Evolutionary conservation across 768 basidiomycete species (phyloP), one percentile per base, ranked within the genome.

Genomic region (Artomyces pyxidatus): DNA sequence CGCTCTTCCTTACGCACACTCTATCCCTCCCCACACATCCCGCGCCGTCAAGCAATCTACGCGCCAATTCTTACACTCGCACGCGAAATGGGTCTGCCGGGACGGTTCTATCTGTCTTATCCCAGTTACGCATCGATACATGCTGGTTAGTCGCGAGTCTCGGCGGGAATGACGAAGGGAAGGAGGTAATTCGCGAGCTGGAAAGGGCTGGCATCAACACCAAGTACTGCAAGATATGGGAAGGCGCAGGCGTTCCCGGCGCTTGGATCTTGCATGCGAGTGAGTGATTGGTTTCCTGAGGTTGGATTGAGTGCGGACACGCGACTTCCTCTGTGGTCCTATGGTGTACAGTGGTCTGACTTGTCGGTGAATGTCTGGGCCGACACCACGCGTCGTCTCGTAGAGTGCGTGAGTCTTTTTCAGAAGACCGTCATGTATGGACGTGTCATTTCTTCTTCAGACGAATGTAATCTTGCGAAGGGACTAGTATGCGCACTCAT

Each of bases 181-280:
- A 64, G 38, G 75, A 72, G 61, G 70, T 91, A 19, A 62, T 83
- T 48, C 68, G 71, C 39, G 81, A 88, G 43, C 73, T 90, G 39
- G 81, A 87, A 48, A 65, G 66, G 5, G 78, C 78, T 48, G 80
- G 85, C 9, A 78, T 90, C 0, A 78, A 73, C 53, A 89, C 83
- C 26, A 73, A 76, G 43, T 86, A 79, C 57, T 84, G 83, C 68
- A 87, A 88, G 64, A 63, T 85, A 19, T 83, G 83, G 80, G 76
- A 78, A 23, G 76, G 76, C 9, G 75, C 78, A 14, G 81, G 83
- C 43, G 85, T 90, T 21, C 88, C 88, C 1, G 78, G 75, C 45
- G 87, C 89, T 16, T 92, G 88, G 85, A 80, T 92, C 29, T 59
- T 92, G 25, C 79, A 87, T 65, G 75, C 85, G 43, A 76, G 86